Conservation (phyloP, 352 stramenopile genomes). For the Globisporangium viniferum region DNA sequence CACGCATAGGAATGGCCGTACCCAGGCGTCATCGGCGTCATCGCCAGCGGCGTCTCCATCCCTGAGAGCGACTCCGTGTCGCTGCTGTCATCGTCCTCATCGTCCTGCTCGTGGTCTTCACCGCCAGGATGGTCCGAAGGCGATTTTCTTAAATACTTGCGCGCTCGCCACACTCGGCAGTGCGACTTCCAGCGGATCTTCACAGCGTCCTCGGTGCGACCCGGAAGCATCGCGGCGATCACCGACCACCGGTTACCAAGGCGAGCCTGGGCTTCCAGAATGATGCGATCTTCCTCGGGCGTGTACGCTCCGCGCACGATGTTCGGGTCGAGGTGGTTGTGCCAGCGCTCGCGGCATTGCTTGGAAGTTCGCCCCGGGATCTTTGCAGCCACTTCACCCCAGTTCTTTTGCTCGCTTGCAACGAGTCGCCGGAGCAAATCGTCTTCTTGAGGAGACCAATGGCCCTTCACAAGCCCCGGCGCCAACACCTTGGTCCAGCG, state of each 20-base stretch:
- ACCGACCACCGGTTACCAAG: constrained; percentile 90
- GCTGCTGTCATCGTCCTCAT: constrained; percentile 5
- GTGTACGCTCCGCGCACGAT: constrained; percentile 89
- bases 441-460: constrained; percentile 90
- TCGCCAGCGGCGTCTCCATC: constrained; percentile 19
- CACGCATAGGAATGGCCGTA: constrained; percentile 15
- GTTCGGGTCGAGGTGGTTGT: constrained; percentile 87
- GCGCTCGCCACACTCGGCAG: constrained; percentile 77
- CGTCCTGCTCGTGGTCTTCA: constrained; percentile 1
- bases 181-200: constrained; percentile 93
- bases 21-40: constrained; percentile 18
- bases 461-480: constrained; percentile 86
- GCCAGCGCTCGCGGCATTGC: constrained; percentile 89
- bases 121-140: constrained; percentile 16
- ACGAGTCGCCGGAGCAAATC: constrained; percentile 72
- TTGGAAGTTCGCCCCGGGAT: constrained; percentile 87
- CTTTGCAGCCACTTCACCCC: constrained; percentile 82
- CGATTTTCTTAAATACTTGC: constrained; percentile 78
- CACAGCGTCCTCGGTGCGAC: constrained; percentile 87
- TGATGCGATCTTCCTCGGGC: constrained; percentile 86
- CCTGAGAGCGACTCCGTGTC: constrained; percentile 20
- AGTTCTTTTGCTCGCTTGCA: constrained; percentile 86
- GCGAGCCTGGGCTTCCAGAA: constrained; percentile 78
- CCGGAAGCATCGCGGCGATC: constrained; percentile 85
- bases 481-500: constrained; percentile 90